Evolutionary conservation across 345 rosid genomes (phyloP).

Genomic region (Corchorus capsularis): DNA sequence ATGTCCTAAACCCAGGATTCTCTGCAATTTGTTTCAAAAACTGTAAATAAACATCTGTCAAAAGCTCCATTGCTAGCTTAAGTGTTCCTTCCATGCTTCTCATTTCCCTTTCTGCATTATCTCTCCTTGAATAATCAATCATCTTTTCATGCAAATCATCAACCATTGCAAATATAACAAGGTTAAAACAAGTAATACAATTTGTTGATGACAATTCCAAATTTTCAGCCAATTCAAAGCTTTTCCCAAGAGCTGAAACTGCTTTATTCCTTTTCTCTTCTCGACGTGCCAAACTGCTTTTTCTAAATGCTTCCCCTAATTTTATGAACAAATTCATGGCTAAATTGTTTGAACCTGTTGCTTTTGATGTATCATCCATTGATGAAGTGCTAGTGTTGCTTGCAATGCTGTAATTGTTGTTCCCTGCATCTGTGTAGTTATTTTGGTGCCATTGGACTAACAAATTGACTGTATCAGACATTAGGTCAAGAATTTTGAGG

Average conservation of each 20-base stretch:
- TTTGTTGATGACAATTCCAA: slow-evolving; percentile 65
- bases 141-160: slow-evolving; percentile 91
- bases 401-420: slow-evolving; percentile 36
- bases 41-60: slow-evolving; percentile 55
- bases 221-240: slow-evolving; percentile 59
- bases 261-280: slow-evolving; percentile 88
- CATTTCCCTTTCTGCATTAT: slow-evolving; percentile 75
- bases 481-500: slow-evolving; percentile 62
- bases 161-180: slow-evolving; percentile 62
- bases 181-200: slow-evolving; percentile 60
- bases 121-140: slow-evolving; percentile 76
- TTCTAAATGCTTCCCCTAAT: slow-evolving; percentile 77
- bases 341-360: slow-evolving; percentile 33
- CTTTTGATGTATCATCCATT: slow-evolving; percentile 51
- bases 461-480: slow-evolving; percentile 61
- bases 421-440: slow-evolving; percentile 43
- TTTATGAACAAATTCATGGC: slow-evolving; percentile 58
- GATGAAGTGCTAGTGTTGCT: slow-evolving; percentile 64
- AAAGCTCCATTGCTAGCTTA: slow-evolving; percentile 63
- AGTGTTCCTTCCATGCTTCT: slow-evolving; percentile 90
- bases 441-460: slow-evolving; percentile 58
- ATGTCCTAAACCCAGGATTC: slow-evolving; percentile 69
- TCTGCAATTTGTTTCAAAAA: slow-evolving; percentile 52
- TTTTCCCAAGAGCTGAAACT: slow-evolving; percentile 44
- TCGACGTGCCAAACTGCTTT: slow-evolving; percentile 73